Base-by-base conservation (phyloP, 176 grass and related monocot species). In the Oryza glumipatula region DNA sequence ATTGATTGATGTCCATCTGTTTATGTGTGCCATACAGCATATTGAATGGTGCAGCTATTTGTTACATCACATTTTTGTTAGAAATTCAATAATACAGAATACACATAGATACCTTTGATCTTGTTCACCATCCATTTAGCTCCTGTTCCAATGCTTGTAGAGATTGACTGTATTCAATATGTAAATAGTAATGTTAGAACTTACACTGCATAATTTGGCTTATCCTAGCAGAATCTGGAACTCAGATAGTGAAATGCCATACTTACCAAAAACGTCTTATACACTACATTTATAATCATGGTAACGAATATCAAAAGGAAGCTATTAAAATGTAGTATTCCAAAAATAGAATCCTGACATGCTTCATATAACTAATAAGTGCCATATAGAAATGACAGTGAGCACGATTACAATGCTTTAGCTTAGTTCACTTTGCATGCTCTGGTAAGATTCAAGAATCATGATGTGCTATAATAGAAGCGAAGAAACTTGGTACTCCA, bases 101-200 rank as follows among this genome's bases (percentile, higher is more conserved):
- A 4, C 23, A 58, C 6, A 65, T 17, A 6, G 64, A 47, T 82
- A 96, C 96, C 96, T 99, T 99, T 99, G 72, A 99, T 83, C 77
- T 99, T 99, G 75, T 99, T 99, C 61, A 99, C 91, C 85, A 99
- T 82, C 96, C 96, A 99, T 96, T 99, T 99, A 81, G 96, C 89
- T 79, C 93, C 88, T 44, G 76, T 91, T 71, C 92, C 93, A 45
- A 99, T 93, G 87, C 90, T 98, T 82, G 39, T 91, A 68, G 95
- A 95, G 80, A 98, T 87, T 8, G 95, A 98, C 95, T 98, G 89
- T 73, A 49, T 83, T 69, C 38, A 80, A 22, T 19, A 74, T 74
- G 67, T 28, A 90, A 70, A 89, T 19, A 83, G 11, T 35, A 56
- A 71, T 76, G 72, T 93, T 82, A 94, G 56, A 63, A 86, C 63